Base-by-base conservation (phyloP, 2,329 filamentous ascomycete genomes). In the Arthrinium phaeospermum region DNA sequence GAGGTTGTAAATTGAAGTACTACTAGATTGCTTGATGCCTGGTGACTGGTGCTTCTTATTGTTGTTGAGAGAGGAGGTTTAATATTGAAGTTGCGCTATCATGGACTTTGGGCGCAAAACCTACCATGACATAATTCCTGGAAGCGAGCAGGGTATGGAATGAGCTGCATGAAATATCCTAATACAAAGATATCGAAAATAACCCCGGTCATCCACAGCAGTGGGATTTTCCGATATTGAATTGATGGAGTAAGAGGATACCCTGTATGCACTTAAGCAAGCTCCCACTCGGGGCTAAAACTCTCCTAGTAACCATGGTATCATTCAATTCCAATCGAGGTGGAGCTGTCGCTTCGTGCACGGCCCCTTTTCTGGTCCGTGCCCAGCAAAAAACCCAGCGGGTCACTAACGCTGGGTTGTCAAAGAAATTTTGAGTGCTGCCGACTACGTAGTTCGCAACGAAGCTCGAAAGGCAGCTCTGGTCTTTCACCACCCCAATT, bases 341-440 rank as follows among this genome's bases (percentile, higher is more conserved):
- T 49, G 19, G 46, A 8, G 34, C 30, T 61, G 53, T 16, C 34
- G 53, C 10, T 8, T 4, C 30, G 16, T 37, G 57, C 57, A 64
- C 57, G 19, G 34, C 3, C 19, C 57, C 2, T 1, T 0, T 1
- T 1, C 22, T 64, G 57, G 22, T n/a, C 22, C 19, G 34, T 64
- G 57, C 34, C 57, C 34, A 4, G 5, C 53, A 34, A 57, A 64
- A 41, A 41, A n/a, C 30, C 53, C 53, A 61, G 34, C 53, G 14
- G 22, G 16, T 37, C 53, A 19, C 57, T 64, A 57, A 57, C 53
- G 27, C 14, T 19, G 8, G 19, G 57, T 73, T 71, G 72, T 70
- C 72, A 53, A 73, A 73, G 72, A 73, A 73, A 73, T 73, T 73
- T 73, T 73, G 72, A 73, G 69, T 49, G 46, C 72, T 61, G 70